Percentiles rank a stretch among this genome's conserved stretches.
These are phyloP conservation scores for Schwanniomyces pseudopolymorphus DNA, from an alignment of 805 yeast species.

Conservation along the genomic window DNA sequence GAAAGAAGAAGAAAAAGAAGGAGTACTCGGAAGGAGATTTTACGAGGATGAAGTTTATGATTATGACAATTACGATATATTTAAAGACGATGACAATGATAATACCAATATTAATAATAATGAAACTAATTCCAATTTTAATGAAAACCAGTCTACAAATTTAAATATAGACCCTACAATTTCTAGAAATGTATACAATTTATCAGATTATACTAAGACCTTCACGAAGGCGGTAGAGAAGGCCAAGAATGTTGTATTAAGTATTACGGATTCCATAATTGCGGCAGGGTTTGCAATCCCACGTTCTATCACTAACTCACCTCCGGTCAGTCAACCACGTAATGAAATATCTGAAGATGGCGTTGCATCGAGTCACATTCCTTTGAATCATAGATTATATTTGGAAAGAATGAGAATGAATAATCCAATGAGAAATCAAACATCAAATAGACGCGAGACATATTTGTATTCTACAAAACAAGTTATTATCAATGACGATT, in stretches of 20 bases:
- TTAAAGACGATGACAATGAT: conserved; percentile 33
- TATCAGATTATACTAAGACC: not conserved
- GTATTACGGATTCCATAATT: conserved; percentile 53
- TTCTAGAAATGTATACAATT: not conserved
- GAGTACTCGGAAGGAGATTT: conserved; percentile 71
- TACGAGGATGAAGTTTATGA: conserved; percentile 64
- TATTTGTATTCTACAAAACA: conserved; percentile 39
- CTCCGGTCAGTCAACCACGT: conserved; percentile 8
- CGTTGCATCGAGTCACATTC: not conserved
- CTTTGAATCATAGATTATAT: not conserved
- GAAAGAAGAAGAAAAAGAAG: conserved; percentile 61
- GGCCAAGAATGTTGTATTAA: conserved; percentile 39
- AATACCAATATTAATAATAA: conserved; percentile 2
- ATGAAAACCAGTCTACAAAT: not conserved
- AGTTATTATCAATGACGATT: conserved; percentile 31
- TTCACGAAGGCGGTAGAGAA: conserved; percentile 3
- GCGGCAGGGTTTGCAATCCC: conserved; percentile 61
- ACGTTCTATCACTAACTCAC: conserved; percentile 43
- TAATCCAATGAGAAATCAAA: not conserved
- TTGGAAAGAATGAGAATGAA: not conserved
- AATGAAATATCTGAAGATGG: conserved; percentile 1
- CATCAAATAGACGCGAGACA: conserved; percentile 25
- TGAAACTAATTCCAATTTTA: not conserved
- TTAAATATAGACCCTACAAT: not conserved
- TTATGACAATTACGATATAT: conserved; percentile 38